phyloP scores from a whole-genome alignment of 768 basidiomycete genomes.

The Suillus cothurnatus region DNA sequence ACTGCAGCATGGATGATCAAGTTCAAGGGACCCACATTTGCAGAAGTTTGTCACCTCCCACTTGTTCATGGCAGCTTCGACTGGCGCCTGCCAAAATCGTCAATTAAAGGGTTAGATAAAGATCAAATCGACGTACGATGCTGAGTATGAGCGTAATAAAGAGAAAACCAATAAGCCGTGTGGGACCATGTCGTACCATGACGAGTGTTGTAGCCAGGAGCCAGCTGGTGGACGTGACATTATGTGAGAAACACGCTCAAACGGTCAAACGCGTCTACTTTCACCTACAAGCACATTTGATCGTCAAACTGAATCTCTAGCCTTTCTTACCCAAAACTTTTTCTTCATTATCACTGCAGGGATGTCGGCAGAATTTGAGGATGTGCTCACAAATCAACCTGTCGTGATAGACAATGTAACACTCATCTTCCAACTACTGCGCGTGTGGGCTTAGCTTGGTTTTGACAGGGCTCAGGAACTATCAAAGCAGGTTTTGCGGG shows the following conservation, averaged over 20 bases:
- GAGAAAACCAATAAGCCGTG: conserved; percentile 17
- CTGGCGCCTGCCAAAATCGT: conserved; percentile 37
- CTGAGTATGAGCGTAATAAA: conserved; percentile 11
- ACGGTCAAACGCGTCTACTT: conserved; percentile 4
- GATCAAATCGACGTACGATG: conserved; percentile 28
- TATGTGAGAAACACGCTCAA: conserved; percentile 9
- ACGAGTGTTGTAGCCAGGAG: background rate
- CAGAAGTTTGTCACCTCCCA: conserved; percentile 93
- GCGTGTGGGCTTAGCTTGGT: conserved; percentile 27
- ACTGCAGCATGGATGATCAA: conserved; percentile 3
- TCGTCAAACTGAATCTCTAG: background rate
- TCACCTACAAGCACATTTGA: conserved; percentile 5
- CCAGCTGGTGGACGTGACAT: background rate
- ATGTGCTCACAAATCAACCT: conserved; percentile 96
- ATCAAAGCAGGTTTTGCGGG: conserved; percentile 99
- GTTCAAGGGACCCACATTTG: conserved; percentile 60
- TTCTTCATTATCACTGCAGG: conserved; percentile 12
- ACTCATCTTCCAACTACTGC: conserved; percentile 29
- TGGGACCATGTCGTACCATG: background rate
- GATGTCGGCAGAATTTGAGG: conserved; percentile 89
- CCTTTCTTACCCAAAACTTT: background rate
- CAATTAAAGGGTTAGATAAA: conserved; percentile 7
- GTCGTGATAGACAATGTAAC: conserved; percentile 97
- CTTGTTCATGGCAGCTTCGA: conserved; percentile 54
- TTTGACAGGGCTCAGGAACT: conserved; percentile 88